Evolutionary conservation across 2,329 filamentous ascomycete species (phyloP).

Genomic region (Amauroascus verrucosus): DNA sequence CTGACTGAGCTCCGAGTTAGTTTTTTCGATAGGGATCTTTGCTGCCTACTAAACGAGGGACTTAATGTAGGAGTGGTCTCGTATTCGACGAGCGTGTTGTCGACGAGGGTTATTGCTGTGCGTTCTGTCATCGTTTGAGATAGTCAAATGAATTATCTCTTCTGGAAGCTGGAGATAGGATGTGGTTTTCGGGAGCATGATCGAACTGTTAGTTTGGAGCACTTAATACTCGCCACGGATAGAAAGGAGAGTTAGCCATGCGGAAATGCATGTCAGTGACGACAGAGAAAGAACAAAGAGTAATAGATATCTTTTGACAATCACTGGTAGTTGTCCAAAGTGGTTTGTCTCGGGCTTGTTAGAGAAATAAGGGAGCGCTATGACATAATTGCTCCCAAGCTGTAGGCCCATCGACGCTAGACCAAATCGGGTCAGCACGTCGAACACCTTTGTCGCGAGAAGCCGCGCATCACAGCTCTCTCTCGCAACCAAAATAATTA

Average conservation of each 20-base stretch:
- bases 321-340: background rate
- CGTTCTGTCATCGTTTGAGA: conserved; percentile 21
- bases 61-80: conserved; percentile 19
- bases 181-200: background rate
- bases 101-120: conserved; percentile 29
- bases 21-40: conserved; percentile 22
- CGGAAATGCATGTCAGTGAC: background rate
- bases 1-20: conserved; percentile 30
- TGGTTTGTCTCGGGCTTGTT: background rate
- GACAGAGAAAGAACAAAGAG: background rate
- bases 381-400: background rate
- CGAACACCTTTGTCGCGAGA: background rate
- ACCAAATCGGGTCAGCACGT: background rate
- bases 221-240: background rate
- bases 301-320: background rate
- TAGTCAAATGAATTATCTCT: background rate
- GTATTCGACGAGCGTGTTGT: conserved; percentile 29
- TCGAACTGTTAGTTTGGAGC: background rate
- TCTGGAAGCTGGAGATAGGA: background rate
- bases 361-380: background rate
- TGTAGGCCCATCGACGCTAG: background rate
- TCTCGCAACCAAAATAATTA: background rate
- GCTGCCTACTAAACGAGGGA: conserved; percentile 18
- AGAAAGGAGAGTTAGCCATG: background rate
- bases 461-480: background rate